Base-by-base conservation (phyloP, 2,329 filamentous ascomycete species). In the Malbranchea zuffiana region DNA sequence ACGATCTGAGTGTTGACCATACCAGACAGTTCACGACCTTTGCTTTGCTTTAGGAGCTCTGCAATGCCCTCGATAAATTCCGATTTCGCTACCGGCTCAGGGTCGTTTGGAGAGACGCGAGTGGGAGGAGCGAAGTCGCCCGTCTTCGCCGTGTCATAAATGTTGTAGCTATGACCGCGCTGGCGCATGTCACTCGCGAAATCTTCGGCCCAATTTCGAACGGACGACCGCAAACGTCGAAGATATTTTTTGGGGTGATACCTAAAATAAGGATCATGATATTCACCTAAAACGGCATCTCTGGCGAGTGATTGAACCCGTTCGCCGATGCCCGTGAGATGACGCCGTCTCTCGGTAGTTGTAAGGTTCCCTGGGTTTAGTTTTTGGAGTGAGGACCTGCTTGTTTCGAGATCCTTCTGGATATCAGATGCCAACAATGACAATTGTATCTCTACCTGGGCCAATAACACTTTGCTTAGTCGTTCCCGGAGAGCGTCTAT, bases 1-100 rank as follows among this genome's bases (percentile, higher is more conserved):
- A 66, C 44, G 1, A 65, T 42, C 1, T 57, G 47, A 2, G 61
- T 56, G 38, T 63, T 65, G 48, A 56, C 60, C 15, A 52, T 59
- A 6, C 62, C 61, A 3, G 53, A 37, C 2, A 66, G 47, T 35
- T 65, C 59, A 12, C 42, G 42, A 27, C 50, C 44, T 38, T 39
- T 42, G 29, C 39, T 40, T 25, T 45, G 42, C 17, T 42, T 39
- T 8, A 44, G 27, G 2, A 48, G 37, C 26, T 42, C 37, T 7
- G 35, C 17, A 33, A 45, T 32, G 11, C 35, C 40, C 3, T 21
- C 27, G 28, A 46, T 43, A 41, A 50, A 39, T 16, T 38, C 34
- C 16, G 36, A 34, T 41, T 43, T 36, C 21, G 37, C 8, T 5
- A 47, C 35, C 11, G 44, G 43, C 16, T 43, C 43, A 4, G 43